Evolutionary conservation across 2,329 filamentous ascomycete genomes (phyloP), one percentile per base, ranked within the genome.

Genomic region (Cladosporium phlei): DNA sequence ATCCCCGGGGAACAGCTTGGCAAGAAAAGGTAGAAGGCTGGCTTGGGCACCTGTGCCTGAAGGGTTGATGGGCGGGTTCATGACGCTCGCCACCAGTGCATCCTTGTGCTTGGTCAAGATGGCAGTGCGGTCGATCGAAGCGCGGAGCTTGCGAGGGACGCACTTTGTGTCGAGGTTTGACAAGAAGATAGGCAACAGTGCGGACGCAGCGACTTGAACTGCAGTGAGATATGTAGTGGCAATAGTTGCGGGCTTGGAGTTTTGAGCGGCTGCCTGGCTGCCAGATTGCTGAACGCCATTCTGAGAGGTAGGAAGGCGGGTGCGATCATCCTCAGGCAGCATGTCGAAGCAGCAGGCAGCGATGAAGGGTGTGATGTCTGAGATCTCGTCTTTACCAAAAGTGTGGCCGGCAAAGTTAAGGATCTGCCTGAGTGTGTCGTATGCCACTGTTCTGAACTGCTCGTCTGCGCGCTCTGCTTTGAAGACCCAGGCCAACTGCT

Each of bases 21-120:
- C 78, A 20, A 96, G 70, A 57, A 95, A 86, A 0, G 91, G 90
- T 38, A 95, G 67, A 38, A 95, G 83, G 63, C 84, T 93, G 21
- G 85, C 75, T 42, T 79, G 77, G 29, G 69, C 71, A 10, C 38
- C 38, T 2, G 37, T 37, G 14, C 37, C 46, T 11, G 46, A 34
- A 5, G 38, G 24, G 25, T 43, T 43, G 9, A 53, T 79, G 72
- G 52, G 80, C 1, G 88, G 87, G 64, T 93, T 88, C 49, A 96
- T 71, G 10, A 94, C 82, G 63, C 88, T 91, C 5, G 88, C 81
- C 9, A 93, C 61, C 77, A 96, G 86, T 32, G 86, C 84, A 24
- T 82, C 73, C 60, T 81, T 82, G 63, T 83, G 76, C 49, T 76
- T 74, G 4, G 75, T 78, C 17, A 95, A 69, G 47, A 95, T 84